A percentile compares a stretch with the other conserved stretches of the same genome.
Conservation (phyloP, 768 basidiomycete genomes). For the Roridomyces roridus region DNA sequence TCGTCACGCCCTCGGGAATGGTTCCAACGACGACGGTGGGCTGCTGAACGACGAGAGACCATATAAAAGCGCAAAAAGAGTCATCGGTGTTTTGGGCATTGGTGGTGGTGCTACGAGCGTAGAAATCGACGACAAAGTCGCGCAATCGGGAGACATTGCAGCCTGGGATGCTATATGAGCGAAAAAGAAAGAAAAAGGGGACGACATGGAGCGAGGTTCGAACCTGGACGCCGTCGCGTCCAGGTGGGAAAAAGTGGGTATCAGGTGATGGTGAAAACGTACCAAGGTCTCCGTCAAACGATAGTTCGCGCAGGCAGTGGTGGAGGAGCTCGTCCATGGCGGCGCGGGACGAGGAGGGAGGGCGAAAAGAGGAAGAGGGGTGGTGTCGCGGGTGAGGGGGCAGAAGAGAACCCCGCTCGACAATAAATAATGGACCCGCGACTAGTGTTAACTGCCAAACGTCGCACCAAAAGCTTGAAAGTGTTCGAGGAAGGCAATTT, state of each 20-base stretch:
- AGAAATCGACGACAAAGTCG: constrained; percentile 74
- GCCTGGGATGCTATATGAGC: constrained; percentile 49
- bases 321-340: constrained; percentile 86
- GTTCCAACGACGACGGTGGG: constrained; percentile 79
- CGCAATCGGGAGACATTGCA: constrained; percentile 74
- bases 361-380: too few species aligned
- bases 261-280: constrained; percentile 48
- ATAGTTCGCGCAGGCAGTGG: constrained; percentile 83
- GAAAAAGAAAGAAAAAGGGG: constrained; percentile 17
- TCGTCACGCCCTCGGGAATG: constrained; percentile 59
- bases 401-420: too few species aligned
- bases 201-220: constrained; percentile 19
- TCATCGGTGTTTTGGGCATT: constrained; percentile 71
- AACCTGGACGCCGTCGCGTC: constrained; percentile 16
- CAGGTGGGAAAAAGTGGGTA: constrained; percentile 31
- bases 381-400: background rate
- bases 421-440: too few species aligned
- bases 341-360: background rate
- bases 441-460: too few species aligned
- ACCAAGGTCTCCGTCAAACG: constrained; percentile 93
- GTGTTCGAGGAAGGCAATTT: too few species aligned
- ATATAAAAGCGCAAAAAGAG: constrained; percentile 79
- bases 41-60: constrained; percentile 79
- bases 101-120: constrained; percentile 48
- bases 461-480: too few species aligned